Conservation (phyloP, 306 rosid species). For the Carpinus viminea region DNA sequence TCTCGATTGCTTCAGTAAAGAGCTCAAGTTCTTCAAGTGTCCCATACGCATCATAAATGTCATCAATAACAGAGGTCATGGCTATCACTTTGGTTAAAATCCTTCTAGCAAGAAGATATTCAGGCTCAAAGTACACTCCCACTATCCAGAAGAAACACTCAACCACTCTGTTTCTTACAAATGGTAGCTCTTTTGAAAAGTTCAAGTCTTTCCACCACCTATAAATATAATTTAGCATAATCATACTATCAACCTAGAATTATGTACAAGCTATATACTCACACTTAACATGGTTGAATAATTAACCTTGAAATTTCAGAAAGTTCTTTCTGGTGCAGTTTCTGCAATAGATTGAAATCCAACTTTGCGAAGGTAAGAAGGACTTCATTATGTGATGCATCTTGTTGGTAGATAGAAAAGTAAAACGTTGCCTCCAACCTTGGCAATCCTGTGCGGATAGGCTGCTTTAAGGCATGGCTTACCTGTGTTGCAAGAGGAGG, state of each 20-base stretch:
- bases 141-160: conserved; percentile 50
- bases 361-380: conserved; percentile 26
- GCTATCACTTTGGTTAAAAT: conserved; percentile 16
- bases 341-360: conserved; percentile 46
- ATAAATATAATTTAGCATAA: neutral
- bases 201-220: conserved; percentile 60
- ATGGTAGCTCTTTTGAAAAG: conserved; percentile 24
- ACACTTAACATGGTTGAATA: too few species aligned
- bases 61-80: conserved; percentile 37
- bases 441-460: conserved; percentile 10
- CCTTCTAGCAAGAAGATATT: conserved; percentile 30
- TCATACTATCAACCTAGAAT: neutral
- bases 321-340: conserved; percentile 43
- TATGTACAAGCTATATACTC: too few species aligned
- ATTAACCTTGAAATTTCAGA: conserved; percentile 26
- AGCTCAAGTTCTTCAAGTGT: conserved; percentile 48
- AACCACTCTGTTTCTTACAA: conserved; percentile 46
- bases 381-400: conserved; percentile 1
- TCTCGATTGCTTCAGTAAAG: conserved; percentile 43
- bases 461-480: conserved; percentile 13
- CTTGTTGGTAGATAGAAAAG: conserved; percentile 14
- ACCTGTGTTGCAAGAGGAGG: neutral
- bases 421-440: conserved; percentile 15
- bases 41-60: conserved; percentile 51
- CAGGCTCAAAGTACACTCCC: conserved; percentile 35